Evolutionary conservation across 805 yeast genomes (phyloP).

Genomic region (Ogataea saltuana): DNA sequence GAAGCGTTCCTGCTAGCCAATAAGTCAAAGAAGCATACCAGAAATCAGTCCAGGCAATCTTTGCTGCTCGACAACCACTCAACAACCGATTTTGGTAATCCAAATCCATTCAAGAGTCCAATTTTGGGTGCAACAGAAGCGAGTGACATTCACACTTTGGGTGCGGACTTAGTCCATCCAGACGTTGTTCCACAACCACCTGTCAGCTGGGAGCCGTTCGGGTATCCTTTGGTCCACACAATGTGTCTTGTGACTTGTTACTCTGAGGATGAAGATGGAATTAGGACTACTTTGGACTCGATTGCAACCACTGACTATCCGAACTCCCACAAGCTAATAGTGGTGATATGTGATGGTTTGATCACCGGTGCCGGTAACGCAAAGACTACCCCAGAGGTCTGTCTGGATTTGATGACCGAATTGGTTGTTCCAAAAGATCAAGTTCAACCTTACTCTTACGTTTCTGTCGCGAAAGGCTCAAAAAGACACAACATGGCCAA

Average conservation of each 20-base stretch:
- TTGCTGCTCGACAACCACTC: conserved; percentile 14
- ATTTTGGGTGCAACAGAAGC: conserved; percentile 32
- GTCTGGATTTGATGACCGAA: conserved; percentile 81
- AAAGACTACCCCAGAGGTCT: conserved; percentile 85
- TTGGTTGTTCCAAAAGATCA: conserved; percentile 70
- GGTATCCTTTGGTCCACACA: conserved; percentile 73
- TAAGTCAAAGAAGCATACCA: conserved; percentile 14
- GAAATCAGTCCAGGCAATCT: conserved; percentile 18
- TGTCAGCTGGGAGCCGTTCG: conserved; percentile 81
- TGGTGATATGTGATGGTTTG: conserved; percentile 90
- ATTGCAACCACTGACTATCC: conserved; percentile 95
- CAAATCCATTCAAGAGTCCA: conserved; percentile 26
- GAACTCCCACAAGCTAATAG: conserved; percentile 84
- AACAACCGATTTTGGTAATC: conserved; percentile 32
- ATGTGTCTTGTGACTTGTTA: conserved; percentile 87
- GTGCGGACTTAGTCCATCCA: conserved; percentile 63
- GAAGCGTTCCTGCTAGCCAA: conserved; percentile 45
- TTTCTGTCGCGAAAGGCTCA: conserved; percentile 91
- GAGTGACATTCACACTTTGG: conserved; percentile 47
- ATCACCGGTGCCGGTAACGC: conserved; percentile 95
- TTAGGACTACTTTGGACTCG: conserved; percentile 88
- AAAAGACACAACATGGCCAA: conserved; percentile 98
- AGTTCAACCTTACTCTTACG: conserved; percentile 82
- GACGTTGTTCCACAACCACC: conserved; percentile 93
- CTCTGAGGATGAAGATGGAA: conserved; percentile 85